Conservation (phyloP, 2,329 filamentous ascomycete species). For the Pseudopyrenochaeta lycopersici region DNA sequence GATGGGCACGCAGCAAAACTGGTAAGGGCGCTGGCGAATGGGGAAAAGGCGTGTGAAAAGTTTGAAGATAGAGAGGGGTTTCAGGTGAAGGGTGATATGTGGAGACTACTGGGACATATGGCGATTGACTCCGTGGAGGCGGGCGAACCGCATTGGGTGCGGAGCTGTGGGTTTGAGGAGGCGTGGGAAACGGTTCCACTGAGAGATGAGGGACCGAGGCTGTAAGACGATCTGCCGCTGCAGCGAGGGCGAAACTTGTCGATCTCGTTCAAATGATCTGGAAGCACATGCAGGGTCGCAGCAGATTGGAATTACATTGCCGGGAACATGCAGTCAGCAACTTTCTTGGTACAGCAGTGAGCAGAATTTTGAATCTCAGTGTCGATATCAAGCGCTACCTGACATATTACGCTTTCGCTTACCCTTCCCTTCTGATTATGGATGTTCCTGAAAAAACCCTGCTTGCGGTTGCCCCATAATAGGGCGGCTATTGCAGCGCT, state of each 20-base stretch:
- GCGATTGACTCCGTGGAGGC: slow-evolving; percentile 69
- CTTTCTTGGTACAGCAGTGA: no score
- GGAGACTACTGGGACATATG: slow-evolving; percentile 69
- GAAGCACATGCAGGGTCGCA: no score
- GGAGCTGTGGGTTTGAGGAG: slow-evolving; percentile 69
- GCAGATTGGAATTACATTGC: no score
- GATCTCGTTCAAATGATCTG: no score
- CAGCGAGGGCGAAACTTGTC: no score
- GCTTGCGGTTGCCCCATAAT: no score
- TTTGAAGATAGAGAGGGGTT: slow-evolving; percentile 58
- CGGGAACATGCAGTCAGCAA: no score
- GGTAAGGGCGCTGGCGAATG: slow-evolving; percentile 73
- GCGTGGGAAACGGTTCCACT: slow-evolving; percentile 65
- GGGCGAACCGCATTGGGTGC: slow-evolving; percentile 65
- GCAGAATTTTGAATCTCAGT: no score
- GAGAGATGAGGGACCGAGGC: slow-evolving; percentile 17
- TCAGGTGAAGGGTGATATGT: slow-evolving; percentile 64
- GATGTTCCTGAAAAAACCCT: no score
- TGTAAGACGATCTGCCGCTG: slow-evolving; percentile 13
- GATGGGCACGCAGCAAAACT: slow-evolving; percentile 87
- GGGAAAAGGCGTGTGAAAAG: slow-evolving; percentile 60
- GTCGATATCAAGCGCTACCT: no score
- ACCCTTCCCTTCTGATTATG: no score
- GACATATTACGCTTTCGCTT: no score
- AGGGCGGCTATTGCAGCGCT: not conserved